These are phyloP conservation scores for Durotheca rogersii DNA, from an alignment of 495 filamentous ascomycete genomes.

Conservation along the genomic window DNA sequence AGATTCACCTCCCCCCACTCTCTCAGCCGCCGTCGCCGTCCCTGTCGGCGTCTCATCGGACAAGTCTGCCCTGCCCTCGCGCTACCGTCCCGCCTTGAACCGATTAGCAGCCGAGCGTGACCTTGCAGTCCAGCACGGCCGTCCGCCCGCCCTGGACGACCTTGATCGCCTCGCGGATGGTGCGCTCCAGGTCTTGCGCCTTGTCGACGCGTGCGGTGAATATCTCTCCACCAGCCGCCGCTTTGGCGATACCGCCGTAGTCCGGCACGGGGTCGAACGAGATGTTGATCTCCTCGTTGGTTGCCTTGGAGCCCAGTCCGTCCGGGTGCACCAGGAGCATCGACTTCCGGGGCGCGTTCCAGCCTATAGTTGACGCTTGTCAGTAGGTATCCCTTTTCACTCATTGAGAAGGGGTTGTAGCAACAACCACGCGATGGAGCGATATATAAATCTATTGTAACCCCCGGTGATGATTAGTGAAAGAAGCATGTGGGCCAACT, in stretches of 20 bases:
- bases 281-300: constrained; percentile 87
- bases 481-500: constrained; percentile 18
- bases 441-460: background rate
- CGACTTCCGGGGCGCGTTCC: constrained; percentile 79
- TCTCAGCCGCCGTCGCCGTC: no score
- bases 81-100: no score
- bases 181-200: constrained; percentile 58
- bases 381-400: background rate
- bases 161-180: constrained; percentile 66
- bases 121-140: constrained; percentile 64
- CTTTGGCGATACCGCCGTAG: constrained; percentile 88
- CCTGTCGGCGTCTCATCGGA: no score
- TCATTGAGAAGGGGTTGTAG: no score
- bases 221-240: constrained; percentile 75
- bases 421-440: no score
- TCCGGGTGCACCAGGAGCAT: constrained; percentile 80
- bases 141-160: constrained; percentile 64
- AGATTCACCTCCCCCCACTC: no score
- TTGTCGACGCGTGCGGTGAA: constrained; percentile 63
- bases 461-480: constrained; percentile 11
- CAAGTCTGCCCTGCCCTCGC: no score
- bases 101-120: constrained; percentile 40
- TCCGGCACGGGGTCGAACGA: constrained; percentile 83
- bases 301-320: constrained; percentile 73
- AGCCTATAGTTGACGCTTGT: constrained; percentile 50